phyloP scores from a whole-genome alignment of 2,329 filamentous ascomycete genomes.

The Chrysoporthe austroafricana region DNA sequence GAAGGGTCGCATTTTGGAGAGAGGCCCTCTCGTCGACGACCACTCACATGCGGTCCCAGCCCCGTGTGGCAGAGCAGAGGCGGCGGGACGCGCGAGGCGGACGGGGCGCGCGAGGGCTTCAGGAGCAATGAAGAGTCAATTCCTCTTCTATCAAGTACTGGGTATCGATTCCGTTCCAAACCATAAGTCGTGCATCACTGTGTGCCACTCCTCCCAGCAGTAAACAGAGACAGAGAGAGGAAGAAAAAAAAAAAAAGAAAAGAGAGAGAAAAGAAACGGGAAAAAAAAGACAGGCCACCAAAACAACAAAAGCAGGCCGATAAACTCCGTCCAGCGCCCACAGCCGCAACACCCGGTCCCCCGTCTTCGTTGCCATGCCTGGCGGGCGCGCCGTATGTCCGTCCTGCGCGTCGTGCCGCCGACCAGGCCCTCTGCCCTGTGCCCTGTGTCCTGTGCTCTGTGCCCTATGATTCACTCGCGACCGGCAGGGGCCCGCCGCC shows the following conservation, averaged over 20 bases:
- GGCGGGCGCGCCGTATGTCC: not conserved
- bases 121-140: not conserved
- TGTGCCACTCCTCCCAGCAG: conserved; percentile 5
- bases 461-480: conserved; percentile 46
- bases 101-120: too few species aligned
- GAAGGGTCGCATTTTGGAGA: conserved; percentile 5
- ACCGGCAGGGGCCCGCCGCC: conserved; percentile 62
- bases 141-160: conserved; percentile 26
- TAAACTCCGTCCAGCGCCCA: conserved; percentile 2
- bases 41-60: not conserved
- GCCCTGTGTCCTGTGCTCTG: too few species aligned
- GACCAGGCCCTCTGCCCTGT: too few species aligned
- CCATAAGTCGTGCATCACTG: conserved; percentile 27
- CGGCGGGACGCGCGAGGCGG: not conserved
- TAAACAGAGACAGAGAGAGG: not conserved
- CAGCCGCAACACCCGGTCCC: too few species aligned
- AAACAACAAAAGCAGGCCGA: not conserved
- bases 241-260: not conserved
- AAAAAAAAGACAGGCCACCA: not conserved
- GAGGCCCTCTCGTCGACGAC: not conserved
- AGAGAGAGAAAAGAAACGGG: not conserved
- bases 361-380: not conserved
- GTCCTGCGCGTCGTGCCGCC: too few species aligned
- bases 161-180: conserved; percentile 30
- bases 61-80: too few species aligned